Percentiles rank a stretch among this genome's conserved stretches.
phyloP scores from a whole-genome alignment of 1,139 yeast genomes.

The Suhomyces guaymorum region DNA sequence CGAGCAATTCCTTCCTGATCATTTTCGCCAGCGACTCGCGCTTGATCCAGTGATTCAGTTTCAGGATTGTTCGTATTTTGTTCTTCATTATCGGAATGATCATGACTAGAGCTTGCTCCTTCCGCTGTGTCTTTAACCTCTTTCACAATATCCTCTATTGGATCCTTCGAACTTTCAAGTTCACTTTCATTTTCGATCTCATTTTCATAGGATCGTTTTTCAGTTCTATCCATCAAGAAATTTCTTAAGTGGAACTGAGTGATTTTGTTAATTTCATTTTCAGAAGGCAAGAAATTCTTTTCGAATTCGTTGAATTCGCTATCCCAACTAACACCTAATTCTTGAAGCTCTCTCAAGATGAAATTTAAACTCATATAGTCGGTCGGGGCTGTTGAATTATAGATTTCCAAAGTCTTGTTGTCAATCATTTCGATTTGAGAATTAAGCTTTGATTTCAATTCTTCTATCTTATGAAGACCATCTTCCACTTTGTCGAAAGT shows the following conservation, averaged over 20 bases:
- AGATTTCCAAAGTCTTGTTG: conserved; percentile 52
- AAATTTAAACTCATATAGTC: conserved; percentile 71
- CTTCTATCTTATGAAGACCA: conserved; percentile 60
- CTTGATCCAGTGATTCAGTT: no score
- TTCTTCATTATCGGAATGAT: no score
- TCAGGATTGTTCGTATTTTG: no score
- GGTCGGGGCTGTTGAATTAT: conserved; percentile 58
- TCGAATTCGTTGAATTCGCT: conserved; percentile 82
- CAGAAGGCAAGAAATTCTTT: conserved; percentile 77
- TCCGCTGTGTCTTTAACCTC: conserved; percentile 20
- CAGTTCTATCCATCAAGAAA: conserved; percentile 55
- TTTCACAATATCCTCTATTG: no score
- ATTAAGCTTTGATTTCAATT: conserved; percentile 54
- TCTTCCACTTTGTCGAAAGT: conserved; percentile 70
- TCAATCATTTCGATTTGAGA: conserved; percentile 52
- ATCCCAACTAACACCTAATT: conserved; percentile 87
- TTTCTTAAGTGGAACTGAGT: conserved; percentile 86
- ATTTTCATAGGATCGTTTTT: conserved; percentile 4
- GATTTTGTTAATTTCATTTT: conserved; percentile 87
- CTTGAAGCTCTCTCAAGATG: conserved; percentile 72
- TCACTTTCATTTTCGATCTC: conserved; percentile 1
- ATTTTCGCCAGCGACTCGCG: no score
- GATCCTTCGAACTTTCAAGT: no score
- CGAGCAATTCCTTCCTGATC: no score
- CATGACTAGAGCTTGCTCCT: conserved; percentile 11